These are phyloP conservation scores for Paecilomyces sp. DNA, from an alignment of 2,329 filamentous ascomycete genomes.

Conservation along the genomic window DNA sequence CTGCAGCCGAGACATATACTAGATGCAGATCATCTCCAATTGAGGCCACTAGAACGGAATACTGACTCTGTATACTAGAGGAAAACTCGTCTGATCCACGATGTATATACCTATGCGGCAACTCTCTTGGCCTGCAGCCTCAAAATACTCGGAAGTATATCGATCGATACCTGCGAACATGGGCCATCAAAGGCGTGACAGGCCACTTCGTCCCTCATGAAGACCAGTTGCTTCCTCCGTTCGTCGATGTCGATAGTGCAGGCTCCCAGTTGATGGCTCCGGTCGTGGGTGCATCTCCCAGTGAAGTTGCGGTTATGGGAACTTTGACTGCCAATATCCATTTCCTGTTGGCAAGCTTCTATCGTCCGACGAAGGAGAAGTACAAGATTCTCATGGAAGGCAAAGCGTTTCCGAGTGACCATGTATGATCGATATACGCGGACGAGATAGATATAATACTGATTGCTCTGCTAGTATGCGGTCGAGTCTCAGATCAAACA, in stretches of 20 bases:
- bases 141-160: conserved; percentile 59
- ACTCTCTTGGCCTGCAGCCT: conserved; percentile 81
- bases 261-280: conserved; percentile 63
- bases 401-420: conserved; percentile 83
- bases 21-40: background rate
- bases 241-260: conserved; percentile 72
- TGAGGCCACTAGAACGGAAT: background rate
- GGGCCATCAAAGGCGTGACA: conserved; percentile 76
- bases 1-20: background rate
- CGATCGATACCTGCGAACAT: conserved; percentile 68
- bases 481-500: conserved; percentile 72
- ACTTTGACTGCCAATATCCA: conserved; percentile 78
- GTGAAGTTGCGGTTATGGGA: conserved; percentile 82
- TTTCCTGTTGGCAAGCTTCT: conserved; percentile 77
- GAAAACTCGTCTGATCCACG: conserved; percentile 35
- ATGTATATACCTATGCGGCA: conserved; percentile 78
- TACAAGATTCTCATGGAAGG: conserved; percentile 85
- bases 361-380: conserved; percentile 56
- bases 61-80: conserved; percentile 1
- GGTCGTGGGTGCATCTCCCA: conserved; percentile 64
- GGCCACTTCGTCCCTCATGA: conserved; percentile 70
- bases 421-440: conserved; percentile 42
- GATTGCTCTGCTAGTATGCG: conserved; percentile 56
- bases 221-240: conserved; percentile 61
- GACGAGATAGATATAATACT: background rate